These are phyloP conservation scores for Pseudofabraea citricarpa DNA, from an alignment of 2,329 filamentous ascomycete species.

Conservation along the genomic window DNA sequence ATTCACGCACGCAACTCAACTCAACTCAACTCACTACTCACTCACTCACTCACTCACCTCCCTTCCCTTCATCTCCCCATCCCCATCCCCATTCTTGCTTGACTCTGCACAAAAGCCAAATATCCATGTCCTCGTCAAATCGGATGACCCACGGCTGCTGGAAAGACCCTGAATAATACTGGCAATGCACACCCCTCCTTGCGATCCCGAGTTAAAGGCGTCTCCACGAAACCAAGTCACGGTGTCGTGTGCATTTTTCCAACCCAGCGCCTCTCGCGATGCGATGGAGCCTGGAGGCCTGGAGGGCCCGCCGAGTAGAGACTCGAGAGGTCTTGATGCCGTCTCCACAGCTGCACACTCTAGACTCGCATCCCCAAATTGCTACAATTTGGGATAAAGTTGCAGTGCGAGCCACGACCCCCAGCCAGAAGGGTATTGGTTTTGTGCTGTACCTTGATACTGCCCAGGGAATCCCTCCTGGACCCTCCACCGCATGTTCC, in stretches of 20 bases:
- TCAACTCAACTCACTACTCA: not conserved
- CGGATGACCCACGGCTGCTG: no score
- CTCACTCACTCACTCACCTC: not conserved
- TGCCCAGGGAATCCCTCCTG: no score
- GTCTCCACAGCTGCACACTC: not conserved
- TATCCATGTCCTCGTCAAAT: not conserved
- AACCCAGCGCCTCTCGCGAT: not conserved
- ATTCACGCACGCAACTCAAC: not conserved
- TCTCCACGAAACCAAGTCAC: not conserved
- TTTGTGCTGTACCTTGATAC: no score
- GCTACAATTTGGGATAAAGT: not conserved
- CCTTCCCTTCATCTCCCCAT: not conserved
- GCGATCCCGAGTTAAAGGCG: not conserved
- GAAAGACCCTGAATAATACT: not conserved
- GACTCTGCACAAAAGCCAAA: not conserved
- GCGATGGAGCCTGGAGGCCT: not conserved
- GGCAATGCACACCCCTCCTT: not conserved
- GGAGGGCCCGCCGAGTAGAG: not conserved
- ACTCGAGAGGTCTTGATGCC: not conserved
- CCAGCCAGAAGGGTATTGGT: no score
- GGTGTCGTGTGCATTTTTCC: not conserved
- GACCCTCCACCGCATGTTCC: no score
- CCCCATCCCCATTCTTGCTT: not conserved
- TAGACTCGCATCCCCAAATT: not conserved
- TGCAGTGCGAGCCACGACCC: no score